Percentiles rank a stretch among this genome's conserved stretches.
phyloP scores from a whole-genome alignment of 176 grass and related monocot species.

The Aegilops longissima region DNA sequence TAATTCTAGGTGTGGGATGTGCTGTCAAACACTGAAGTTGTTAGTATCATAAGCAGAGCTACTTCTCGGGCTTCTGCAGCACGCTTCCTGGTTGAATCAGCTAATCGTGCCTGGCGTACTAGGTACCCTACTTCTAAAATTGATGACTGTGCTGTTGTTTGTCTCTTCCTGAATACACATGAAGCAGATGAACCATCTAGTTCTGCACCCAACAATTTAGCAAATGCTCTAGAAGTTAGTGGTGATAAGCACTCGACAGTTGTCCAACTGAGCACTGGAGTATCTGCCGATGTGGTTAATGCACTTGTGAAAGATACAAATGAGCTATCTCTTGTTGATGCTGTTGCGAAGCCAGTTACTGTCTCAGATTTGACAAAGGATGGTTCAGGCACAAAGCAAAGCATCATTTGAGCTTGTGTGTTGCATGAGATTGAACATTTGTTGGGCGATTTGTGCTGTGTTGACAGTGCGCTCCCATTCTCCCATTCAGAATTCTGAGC shows the following conservation, averaged over 20 bases:
- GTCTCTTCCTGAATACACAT: constrained; percentile 65
- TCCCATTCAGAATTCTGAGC: constrained; percentile 14
- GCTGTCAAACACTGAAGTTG: constrained; percentile 73
- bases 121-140: constrained; percentile 71
- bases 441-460: neutral
- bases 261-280: constrained; percentile 19
- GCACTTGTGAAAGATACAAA: constrained; percentile 25
- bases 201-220: constrained; percentile 25
- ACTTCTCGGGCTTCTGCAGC: constrained; percentile 54
- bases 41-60: constrained; percentile 57
- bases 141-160: constrained; percentile 80
- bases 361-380: neutral
- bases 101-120: constrained; percentile 59
- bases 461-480: neutral
- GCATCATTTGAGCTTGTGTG: constrained; percentile 25
- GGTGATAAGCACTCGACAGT: constrained; percentile 5
- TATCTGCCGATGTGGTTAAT: constrained; percentile 18
- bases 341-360: neutral
- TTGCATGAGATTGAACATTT: constrained; percentile 13
- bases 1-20: constrained; percentile 78
- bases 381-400: constrained; percentile 29
- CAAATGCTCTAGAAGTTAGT: constrained; percentile 34
- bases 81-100: constrained; percentile 56
- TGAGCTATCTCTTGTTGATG: constrained; percentile 24
- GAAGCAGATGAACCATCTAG: constrained; percentile 33